Conservation (phyloP, 129 eudicot genomes). For the Chrysanthemum seticuspe region DNA sequence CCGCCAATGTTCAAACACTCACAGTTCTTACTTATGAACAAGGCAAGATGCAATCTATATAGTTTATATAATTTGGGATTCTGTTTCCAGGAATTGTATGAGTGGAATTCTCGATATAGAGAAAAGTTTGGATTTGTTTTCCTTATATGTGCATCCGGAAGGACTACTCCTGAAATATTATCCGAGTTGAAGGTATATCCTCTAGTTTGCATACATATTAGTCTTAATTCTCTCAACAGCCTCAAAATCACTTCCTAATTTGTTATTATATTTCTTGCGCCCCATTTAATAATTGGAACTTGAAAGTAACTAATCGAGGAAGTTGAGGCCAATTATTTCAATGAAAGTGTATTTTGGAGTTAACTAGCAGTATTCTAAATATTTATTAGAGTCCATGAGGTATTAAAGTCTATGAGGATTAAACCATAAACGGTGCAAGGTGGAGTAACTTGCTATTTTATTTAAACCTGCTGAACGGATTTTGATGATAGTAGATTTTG, state of each 20-base stretch:
- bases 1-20: conserved; percentile 10
- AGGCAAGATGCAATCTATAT: not conserved
- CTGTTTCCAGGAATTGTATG: conserved; percentile 62
- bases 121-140: conserved; percentile 91
- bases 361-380: not conserved
- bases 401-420: not conserved
- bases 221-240: not conserved
- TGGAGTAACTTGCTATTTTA: not conserved
- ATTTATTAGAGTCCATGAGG: too few species aligned
- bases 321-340: not conserved
- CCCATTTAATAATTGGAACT: not conserved
- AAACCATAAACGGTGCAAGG: not conserved
- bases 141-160: conserved; percentile 86
- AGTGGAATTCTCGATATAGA: conserved; percentile 67
- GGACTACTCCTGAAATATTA: conserved; percentile 85
- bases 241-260: too few species aligned
- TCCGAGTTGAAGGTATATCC: conserved; percentile 75
- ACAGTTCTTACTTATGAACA: conserved; percentile 4
- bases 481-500: not conserved
- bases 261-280: not conserved
- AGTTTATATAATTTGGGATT: not conserved
- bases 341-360: not conserved
- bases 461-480: not conserved
- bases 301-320: not conserved
- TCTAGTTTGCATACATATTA: not conserved